Base-by-base conservation (phyloP, 2,329 filamentous ascomycete genomes). In the Stromatinia cepivora region DNA sequence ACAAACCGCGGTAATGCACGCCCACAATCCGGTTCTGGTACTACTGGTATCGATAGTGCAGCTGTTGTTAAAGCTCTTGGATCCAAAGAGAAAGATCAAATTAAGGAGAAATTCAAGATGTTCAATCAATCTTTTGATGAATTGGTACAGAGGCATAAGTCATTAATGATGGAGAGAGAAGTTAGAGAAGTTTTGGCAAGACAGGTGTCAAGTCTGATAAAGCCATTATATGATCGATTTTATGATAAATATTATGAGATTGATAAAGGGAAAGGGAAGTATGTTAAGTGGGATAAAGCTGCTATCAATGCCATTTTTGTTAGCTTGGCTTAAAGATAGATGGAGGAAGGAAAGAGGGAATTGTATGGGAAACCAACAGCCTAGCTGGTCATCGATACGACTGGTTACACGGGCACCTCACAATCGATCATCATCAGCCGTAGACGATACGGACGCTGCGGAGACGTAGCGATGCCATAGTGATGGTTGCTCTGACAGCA, bases 241-340 rank as follows among this genome's bases (percentile, higher is more conserved):
- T 98, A 93, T 89, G 95, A 98, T 81, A 87, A 94, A 39, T 99
- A 99, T 79, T 94, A 97, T 79, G 95, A 98, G 81, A 89, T 98
- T 73, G 94, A 98, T 81, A 97, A 97, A 83, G 95, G 95, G 70
- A 96, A 94, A 81, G 94, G 94, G 75, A 99, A 99, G 81, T 97
- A 98, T 80, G 93, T 97, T 79, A 97, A 97, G 82, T 98, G 97
- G 79, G 94, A 97, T 82, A 97, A 97, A 83, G 84, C 85, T 53
- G 87, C 88, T 61, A 90, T 99, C 76, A 88, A 91, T 59, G 87
- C 87, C 31, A 84, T 90, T 13, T 89, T 79, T 66, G 58, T 75
- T 53, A 61, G 42, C 9, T n/a, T 68, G 11, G 65, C 42, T 61
- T 67, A 20, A 58, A 15, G 2, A 22, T 25, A 3, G 15, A 9